These are phyloP conservation scores for Melocanna baccifera DNA, from an alignment of 176 grass and related monocot genomes.

Conservation along the genomic window DNA sequence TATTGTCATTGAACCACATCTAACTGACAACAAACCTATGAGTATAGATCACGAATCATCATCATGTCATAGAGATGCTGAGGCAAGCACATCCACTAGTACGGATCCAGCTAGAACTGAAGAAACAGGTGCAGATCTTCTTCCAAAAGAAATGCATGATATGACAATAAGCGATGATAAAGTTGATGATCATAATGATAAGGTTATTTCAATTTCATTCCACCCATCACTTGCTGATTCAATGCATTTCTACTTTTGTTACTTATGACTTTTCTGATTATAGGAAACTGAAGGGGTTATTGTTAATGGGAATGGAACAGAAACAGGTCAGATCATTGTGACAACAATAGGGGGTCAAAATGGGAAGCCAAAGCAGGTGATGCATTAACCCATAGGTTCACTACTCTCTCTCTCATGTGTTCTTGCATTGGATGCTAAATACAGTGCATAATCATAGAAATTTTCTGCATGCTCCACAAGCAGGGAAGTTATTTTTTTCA, in stretches of 20 bases:
- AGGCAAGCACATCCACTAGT: slow-evolving; percentile 71
- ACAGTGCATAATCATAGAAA: not conserved
- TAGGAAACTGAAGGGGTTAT: slow-evolving; percentile 62
- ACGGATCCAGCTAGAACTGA: slow-evolving; percentile 53
- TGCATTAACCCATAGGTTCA: not conserved
- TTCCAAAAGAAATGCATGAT: slow-evolving; percentile 83
- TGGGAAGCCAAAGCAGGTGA: slow-evolving; percentile 95
- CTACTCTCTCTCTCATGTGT: not conserved
- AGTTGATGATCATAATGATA: slow-evolving; percentile 51
- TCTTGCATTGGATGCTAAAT: not conserved
- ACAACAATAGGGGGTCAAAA: slow-evolving; percentile 86
- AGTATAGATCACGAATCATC: slow-evolving; percentile 41
- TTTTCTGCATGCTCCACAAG: not conserved
- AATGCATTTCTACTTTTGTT: slow-evolving; percentile 20
- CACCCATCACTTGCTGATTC: not conserved
- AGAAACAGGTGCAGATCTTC: slow-evolving; percentile 65
- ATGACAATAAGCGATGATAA: slow-evolving; percentile 93
- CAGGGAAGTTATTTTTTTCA: not conserved
- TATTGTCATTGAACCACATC: slow-evolving; percentile 57
- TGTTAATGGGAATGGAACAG: slow-evolving; percentile 72
- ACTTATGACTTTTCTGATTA: slow-evolving; percentile 20
- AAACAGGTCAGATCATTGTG: slow-evolving; percentile 81
- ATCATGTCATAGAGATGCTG: slow-evolving; percentile 52
- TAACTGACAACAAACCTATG: slow-evolving; percentile 45
- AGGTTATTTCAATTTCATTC: slow-evolving; percentile 52